phyloP scores from a whole-genome alignment of 805 yeast genomes.

The Cyberlindnera veronae region DNA sequence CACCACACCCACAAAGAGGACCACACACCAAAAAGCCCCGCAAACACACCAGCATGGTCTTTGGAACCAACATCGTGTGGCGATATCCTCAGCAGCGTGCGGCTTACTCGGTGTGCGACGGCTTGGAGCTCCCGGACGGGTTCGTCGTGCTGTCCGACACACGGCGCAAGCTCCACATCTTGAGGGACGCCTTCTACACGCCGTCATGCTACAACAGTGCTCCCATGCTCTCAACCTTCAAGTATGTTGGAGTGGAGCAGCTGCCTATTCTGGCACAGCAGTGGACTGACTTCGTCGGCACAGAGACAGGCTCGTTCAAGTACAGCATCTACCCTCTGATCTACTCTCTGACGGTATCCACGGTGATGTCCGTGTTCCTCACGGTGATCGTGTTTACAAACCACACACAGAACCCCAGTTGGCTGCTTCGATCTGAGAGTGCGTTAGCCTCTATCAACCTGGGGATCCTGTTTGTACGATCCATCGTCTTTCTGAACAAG shows the following conservation, averaged over 20 bases:
- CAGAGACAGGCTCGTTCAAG: conserved; percentile 42
- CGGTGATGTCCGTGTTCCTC: conserved; percentile 59
- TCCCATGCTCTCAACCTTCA: conserved; percentile 36
- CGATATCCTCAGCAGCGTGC: conserved; percentile 27
- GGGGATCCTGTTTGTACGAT: conserved; percentile 43
- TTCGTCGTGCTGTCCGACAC: conserved; percentile 25
- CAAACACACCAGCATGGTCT: too few relatives aligned
- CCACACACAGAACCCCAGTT: conserved; percentile 59
- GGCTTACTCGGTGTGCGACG: conserved; percentile 31
- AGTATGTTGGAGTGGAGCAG: conserved; percentile 23
- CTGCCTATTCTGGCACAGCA: conserved; percentile 43
- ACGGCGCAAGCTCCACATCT: conserved; percentile 12
- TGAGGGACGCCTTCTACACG: conserved; percentile 24
- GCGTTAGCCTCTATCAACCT: conserved; percentile 53
- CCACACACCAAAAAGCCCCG: neutral
- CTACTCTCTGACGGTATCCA: conserved; percentile 59
- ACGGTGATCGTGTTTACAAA: conserved; percentile 64
- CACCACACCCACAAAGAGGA: neutral
- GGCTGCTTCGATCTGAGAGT: conserved; percentile 47
- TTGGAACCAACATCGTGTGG: conserved; percentile 32
- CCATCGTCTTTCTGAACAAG: conserved; percentile 41
- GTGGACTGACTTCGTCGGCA: conserved; percentile 45
- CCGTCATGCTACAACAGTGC: conserved; percentile 32
- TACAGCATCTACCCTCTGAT: conserved; percentile 60
- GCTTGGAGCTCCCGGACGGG: conserved; percentile 32